Evolutionary conservation across 495 filamentous ascomycete species (phyloP).

Genomic region (Penicillium ucsense): DNA sequence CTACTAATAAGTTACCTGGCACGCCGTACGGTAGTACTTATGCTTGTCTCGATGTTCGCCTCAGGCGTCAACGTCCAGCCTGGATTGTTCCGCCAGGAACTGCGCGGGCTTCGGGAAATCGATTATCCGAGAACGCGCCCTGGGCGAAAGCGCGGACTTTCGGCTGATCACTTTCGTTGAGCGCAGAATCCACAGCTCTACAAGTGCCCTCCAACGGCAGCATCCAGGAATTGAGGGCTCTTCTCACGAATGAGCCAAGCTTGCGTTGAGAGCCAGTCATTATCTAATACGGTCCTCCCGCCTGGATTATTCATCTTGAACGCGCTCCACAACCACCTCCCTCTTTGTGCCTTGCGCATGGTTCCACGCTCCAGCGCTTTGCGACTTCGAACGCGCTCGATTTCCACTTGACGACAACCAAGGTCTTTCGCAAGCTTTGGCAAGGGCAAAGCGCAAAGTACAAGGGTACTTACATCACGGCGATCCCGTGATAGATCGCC

Average conservation of each 20-base stretch:
- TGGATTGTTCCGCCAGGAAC: background rate
- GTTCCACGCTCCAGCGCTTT: background rate
- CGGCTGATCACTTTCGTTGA: slow-evolving; percentile 22
- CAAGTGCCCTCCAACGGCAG: slow-evolving; percentile 11
- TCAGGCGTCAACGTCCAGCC: slow-evolving; percentile 1
- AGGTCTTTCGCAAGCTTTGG: background rate
- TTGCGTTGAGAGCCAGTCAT: no score
- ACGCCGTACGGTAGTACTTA: no score
- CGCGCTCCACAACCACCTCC: no score
- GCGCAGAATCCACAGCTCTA: slow-evolving; percentile 14
- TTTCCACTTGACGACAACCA: background rate
- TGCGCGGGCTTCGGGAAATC: slow-evolving; percentile 7
- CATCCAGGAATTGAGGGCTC: slow-evolving; percentile 15
- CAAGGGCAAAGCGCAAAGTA: background rate
- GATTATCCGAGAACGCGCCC: slow-evolving; percentile 13
- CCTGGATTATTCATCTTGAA: background rate
- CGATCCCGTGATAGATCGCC: background rate
- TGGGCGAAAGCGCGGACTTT: slow-evolving; percentile 20
- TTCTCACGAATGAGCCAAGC: slow-evolving; percentile 1
- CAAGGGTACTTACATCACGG: background rate
- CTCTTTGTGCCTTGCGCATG: slow-evolving; percentile 8
- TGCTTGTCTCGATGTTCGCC: background rate
- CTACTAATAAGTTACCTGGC: no score
- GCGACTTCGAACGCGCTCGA: slow-evolving; percentile 8
- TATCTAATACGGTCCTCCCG: background rate